Evolutionary conservation across 371 early-diverging fungal species (phyloP).

Genomic region (Saksenaea oblongispora): DNA sequence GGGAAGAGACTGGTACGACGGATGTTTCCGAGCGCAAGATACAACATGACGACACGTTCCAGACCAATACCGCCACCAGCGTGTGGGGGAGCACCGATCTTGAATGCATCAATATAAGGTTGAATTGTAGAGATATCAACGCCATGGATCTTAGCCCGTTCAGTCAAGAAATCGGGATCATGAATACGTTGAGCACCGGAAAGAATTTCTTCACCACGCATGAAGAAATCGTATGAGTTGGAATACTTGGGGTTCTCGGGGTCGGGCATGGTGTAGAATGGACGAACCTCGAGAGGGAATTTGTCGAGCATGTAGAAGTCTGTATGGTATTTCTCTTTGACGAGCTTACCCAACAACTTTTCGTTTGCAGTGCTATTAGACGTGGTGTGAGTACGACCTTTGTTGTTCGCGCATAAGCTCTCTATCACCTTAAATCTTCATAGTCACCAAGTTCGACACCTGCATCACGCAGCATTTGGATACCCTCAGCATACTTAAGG

Average conservation of each 20-base stretch:
- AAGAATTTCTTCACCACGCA: conserved; percentile 99
- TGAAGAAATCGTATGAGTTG: conserved; percentile 99
- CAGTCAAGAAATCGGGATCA: conserved; percentile 81
- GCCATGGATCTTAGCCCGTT: conserved; percentile 83
- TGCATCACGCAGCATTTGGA: conserved; percentile 89
- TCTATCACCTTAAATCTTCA: conserved; percentile 78
- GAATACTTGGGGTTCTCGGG: conserved; percentile 86
- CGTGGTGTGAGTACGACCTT: not conserved
- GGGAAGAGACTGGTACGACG: conserved; percentile 98
- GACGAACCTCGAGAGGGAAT: conserved; percentile 96
- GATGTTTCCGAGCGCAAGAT: conserved; percentile 96
- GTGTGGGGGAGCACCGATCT: conserved; percentile 99
- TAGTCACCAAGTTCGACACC: conserved; percentile 93
- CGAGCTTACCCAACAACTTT: conserved; percentile 89
- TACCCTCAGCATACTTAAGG: conserved; percentile 90
- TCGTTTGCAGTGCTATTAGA: conserved; percentile 84
- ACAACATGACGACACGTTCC: conserved; percentile 99
- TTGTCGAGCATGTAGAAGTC: conserved; percentile 99
- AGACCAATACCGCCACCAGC: conserved; percentile 99
- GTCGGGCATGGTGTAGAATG: conserved; percentile 99
- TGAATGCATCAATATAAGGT: conserved; percentile 97
- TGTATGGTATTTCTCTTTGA: conserved; percentile 94
- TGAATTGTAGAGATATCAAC: conserved; percentile 87
- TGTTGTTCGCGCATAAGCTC: not conserved
- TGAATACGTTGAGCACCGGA: conserved; percentile 99